Evolutionary conservation across 2,329 filamentous ascomycete genomes (phyloP).

Genomic region (Cryphonectria nitschkei): DNA sequence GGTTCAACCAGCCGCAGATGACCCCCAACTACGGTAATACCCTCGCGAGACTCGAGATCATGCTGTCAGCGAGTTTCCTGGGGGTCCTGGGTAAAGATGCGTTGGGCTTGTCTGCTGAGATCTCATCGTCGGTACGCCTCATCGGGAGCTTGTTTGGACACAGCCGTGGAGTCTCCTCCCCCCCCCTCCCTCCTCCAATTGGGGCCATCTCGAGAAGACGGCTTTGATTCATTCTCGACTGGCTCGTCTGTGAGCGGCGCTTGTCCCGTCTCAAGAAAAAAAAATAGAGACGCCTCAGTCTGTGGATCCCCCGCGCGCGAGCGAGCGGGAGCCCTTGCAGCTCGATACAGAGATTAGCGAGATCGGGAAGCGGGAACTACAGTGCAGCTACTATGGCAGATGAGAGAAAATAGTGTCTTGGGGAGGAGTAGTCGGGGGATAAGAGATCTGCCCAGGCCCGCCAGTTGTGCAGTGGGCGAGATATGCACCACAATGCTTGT

Average conservation of each 20-base stretch:
- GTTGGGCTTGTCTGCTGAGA: neutral
- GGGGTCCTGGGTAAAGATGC: neutral
- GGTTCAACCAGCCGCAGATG: neutral
- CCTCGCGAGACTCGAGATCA: neutral
- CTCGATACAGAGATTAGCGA: constrained; percentile 27
- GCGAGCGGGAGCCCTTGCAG: constrained; percentile 19
- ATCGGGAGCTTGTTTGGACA: neutral
- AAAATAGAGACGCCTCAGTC: neutral
- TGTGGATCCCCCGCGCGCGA: neutral
- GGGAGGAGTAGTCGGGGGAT: too few species aligned
- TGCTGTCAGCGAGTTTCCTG: neutral
- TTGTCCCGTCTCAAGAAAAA: neutral
- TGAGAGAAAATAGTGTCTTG: neutral
- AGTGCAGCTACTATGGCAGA: neutral
- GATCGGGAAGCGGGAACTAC: constrained; percentile 15
- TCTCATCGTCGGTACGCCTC: neutral
- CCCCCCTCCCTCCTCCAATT: neutral
- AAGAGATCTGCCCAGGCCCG: neutral
- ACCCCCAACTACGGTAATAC: neutral
- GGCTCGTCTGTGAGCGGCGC: neutral
- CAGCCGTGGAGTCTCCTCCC: neutral
- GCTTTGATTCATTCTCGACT: neutral
- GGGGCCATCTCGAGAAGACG: neutral
- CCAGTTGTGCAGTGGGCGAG: neutral
- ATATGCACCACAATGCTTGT: neutral